These are phyloP conservation scores for Ustilago cynodontis DNA, from an alignment of 1,284 basidiomycete genomes.

Conservation along the genomic window DNA sequence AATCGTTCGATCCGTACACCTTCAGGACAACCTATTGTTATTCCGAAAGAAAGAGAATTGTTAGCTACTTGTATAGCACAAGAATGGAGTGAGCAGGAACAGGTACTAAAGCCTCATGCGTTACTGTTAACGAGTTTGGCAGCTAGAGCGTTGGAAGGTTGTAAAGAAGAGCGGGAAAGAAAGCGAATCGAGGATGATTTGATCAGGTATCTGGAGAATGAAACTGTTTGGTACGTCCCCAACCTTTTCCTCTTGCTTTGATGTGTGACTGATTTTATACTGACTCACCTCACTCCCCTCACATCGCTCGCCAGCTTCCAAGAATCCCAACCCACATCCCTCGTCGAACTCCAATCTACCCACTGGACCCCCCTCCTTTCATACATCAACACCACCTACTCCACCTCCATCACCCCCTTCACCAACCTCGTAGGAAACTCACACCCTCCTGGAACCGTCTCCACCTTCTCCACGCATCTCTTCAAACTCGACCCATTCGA, in stretches of 20 bases:
- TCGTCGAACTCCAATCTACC: conserved; percentile 83
- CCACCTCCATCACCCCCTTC: conserved; percentile 60
- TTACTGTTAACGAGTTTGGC: conserved; percentile 88
- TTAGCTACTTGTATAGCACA: conserved; percentile 87
- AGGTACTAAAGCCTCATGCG: conserved; percentile 86
- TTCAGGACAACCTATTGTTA: conserved; percentile 78
- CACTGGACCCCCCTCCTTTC: conserved; percentile 90
- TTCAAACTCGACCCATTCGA: conserved; percentile 45
- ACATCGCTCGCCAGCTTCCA: conserved; percentile 77
- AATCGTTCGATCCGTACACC: conserved; percentile 88
- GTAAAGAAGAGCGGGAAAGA: conserved; percentile 76
- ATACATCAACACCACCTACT: conserved; percentile 82
- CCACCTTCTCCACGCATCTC: conserved; percentile 35
- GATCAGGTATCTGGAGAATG: conserved; percentile 90
- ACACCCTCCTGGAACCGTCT: conserved; percentile 36
- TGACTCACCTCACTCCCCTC: neutral
- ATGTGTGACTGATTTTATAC: neutral
- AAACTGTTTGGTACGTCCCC: conserved; percentile 85
- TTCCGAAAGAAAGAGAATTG: conserved; percentile 80
- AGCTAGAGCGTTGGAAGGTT: conserved; percentile 86
- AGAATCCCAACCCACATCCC: conserved; percentile 79
- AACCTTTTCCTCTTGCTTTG: neutral
- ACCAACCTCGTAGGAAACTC: conserved; percentile 42
- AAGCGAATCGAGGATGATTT: conserved; percentile 80
- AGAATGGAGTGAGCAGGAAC: conserved; percentile 95